A percentile compares a stretch with the other conserved stretches of the same genome.
Conservation (phyloP, 192 early-diverging fungal species). For the Rhizoclosmatium sp. region DNA sequence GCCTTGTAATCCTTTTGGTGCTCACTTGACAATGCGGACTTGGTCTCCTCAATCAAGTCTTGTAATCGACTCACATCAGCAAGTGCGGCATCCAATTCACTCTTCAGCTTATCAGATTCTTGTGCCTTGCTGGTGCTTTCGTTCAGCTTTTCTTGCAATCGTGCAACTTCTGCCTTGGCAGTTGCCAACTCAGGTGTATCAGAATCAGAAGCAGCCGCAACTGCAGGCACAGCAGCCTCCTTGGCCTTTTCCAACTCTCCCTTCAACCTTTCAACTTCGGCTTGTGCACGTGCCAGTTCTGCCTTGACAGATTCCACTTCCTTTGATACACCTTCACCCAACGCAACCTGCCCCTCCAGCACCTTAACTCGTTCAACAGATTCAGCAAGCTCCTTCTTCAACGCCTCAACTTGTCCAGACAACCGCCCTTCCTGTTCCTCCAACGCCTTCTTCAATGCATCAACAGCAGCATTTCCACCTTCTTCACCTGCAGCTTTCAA, state of each 20-base stretch:
- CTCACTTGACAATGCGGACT: not conserved
- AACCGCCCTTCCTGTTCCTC: not conserved
- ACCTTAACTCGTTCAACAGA: not conserved
- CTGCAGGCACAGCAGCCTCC: not conserved
- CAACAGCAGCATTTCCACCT: not conserved
- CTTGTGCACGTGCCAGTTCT: constrained; percentile 1
- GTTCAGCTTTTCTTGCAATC: not conserved
- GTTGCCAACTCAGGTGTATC: not conserved
- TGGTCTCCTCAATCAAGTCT: not conserved
- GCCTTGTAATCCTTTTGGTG: not conserved
- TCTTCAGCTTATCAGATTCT: constrained; percentile 8
- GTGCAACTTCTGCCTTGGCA: constrained; percentile 16
- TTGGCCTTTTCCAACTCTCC: not conserved
- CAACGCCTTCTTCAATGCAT: not conserved
- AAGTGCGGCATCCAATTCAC: constrained; percentile 5
- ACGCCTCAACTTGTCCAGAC: not conserved
- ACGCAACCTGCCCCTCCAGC: not conserved
- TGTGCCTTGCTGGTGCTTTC: not conserved
- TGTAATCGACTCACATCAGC: not conserved
- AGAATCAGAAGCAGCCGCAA: not conserved
- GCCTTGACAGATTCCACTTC: not conserved
- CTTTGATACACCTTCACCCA: not conserved
- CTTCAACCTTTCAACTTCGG: constrained; percentile 6
- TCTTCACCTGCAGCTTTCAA: not conserved
- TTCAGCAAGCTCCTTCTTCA: not conserved